Conservation (phyloP, 108 stramenopile species). For the Pseudonitzschia multiseries region DNA sequence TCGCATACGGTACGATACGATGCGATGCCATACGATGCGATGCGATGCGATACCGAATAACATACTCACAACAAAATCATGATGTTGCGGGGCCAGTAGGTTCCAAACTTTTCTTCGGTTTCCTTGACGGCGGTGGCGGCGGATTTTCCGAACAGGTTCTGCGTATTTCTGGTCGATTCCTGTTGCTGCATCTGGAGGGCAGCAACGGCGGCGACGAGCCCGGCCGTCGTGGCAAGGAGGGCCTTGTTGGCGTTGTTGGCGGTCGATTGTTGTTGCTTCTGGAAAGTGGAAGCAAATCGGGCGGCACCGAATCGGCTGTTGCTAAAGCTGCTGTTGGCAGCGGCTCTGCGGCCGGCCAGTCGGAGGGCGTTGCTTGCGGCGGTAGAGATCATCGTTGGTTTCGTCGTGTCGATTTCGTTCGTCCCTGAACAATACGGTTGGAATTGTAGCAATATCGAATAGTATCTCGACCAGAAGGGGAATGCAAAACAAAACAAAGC, state of each 20-base stretch:
- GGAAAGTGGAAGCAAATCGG: background rate
- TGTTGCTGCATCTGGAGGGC: slow-evolving; percentile 32
- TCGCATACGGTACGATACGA: too few species aligned
- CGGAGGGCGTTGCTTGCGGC: slow-evolving; percentile 31
- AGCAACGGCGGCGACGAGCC: slow-evolving; percentile 31
- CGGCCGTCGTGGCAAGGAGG: slow-evolving; percentile 29
- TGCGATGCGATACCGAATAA: too few species aligned
- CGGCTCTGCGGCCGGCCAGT: slow-evolving; percentile 35
- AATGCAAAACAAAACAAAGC: too few species aligned
- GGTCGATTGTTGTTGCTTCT: background rate
- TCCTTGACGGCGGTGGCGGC: slow-evolving; percentile 49
- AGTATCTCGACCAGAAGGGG: too few species aligned
- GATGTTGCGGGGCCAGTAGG: slow-evolving; percentile 92
- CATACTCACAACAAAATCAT: slow-evolving; percentile 56
- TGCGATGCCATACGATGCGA: too few species aligned
- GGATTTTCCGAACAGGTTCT: slow-evolving; percentile 32
- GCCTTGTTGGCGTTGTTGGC: slow-evolving; percentile 17
- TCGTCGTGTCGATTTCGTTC: background rate
- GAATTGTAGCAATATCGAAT: too few species aligned
- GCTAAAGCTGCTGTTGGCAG: too few species aligned
- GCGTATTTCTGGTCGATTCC: slow-evolving; percentile 28
- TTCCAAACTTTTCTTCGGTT: slow-evolving; percentile 79
- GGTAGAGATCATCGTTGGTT: slow-evolving; percentile 4
- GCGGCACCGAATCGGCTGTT: slow-evolving; percentile 3
- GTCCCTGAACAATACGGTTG: background rate